A percentile compares a stretch with the other conserved stretches of the same genome.
Evolutionary conservation across 352 stramenopile genomes (phyloP).

Genomic region (Lagenidium giganteum): DNA sequence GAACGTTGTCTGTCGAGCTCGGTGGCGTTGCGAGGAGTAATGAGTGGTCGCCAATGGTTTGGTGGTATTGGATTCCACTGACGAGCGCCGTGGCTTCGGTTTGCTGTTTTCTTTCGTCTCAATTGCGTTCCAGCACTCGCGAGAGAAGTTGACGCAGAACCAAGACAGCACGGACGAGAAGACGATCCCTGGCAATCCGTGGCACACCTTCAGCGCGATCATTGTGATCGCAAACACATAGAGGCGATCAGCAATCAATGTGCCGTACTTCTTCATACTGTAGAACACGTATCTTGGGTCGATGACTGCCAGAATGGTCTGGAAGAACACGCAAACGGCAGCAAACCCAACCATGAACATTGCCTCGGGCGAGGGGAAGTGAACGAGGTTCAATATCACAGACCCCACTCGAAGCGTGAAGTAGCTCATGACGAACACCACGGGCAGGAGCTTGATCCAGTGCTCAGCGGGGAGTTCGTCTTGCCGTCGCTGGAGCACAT

Average conservation of each 20-base stretch:
- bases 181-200: conserved; percentile 30
- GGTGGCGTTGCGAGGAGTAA: too few relatives aligned
- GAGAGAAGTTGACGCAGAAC: conserved; percentile 64
- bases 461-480: conserved; percentile 57
- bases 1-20: too few relatives aligned
- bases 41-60: too few relatives aligned
- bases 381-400: conserved; percentile 33
- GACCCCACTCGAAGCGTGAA: conserved; percentile 50
- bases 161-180: conserved; percentile 59
- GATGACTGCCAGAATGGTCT: conserved; percentile 43
- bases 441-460: conserved; percentile 72
- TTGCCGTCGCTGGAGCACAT: conserved; percentile 19
- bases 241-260: conserved; percentile 22
- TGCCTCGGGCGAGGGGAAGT: conserved; percentile 31
- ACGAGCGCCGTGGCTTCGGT: too few relatives aligned
- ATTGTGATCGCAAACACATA: conserved; percentile 45
- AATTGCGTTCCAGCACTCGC: conserved; percentile 73
- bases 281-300: conserved; percentile 34
- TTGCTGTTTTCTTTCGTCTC: conserved; percentile 23
- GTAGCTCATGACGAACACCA: conserved; percentile 60
- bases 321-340: conserved; percentile 28
- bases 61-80: too few relatives aligned
- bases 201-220: conserved; percentile 36
- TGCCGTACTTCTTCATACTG: conserved; percentile 23
- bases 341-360: conserved; percentile 43